phyloP scores from a whole-genome alignment of 2,329 filamentous ascomycete species.

The Trichothecium roseum region DNA sequence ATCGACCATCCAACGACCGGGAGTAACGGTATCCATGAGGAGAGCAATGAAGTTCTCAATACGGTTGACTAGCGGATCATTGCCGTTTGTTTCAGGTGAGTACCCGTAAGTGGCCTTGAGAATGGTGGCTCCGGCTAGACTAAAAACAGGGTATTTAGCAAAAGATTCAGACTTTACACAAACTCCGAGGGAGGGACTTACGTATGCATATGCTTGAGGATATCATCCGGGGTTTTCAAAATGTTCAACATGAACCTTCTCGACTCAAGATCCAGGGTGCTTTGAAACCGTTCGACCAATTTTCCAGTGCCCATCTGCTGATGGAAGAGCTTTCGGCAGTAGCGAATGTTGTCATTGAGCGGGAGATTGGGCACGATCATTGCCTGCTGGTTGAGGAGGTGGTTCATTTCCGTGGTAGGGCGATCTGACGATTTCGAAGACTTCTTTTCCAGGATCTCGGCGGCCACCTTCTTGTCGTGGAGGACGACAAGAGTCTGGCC shows the following conservation, averaged over 20 bases:
- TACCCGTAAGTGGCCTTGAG: slow-evolving; percentile 13
- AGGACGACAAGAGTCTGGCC: slow-evolving; percentile 29
- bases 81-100: slow-evolving; percentile 9
- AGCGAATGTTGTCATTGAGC: slow-evolving; percentile 9
- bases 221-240: slow-evolving; percentile 10
- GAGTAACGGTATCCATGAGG: slow-evolving; percentile 9
- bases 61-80: slow-evolving; percentile 11
- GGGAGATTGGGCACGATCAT: slow-evolving; percentile 6
- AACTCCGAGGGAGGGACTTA: slow-evolving; percentile 5
- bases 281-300: slow-evolving; percentile 6
- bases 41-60: slow-evolving; percentile 11
- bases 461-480: slow-evolving; percentile 22
- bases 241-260: slow-evolving; percentile 12
- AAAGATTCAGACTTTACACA: not conserved
- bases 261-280: slow-evolving; percentile 15
- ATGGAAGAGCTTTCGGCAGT: slow-evolving; percentile 16
- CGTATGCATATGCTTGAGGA: slow-evolving; percentile 15
- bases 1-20: slow-evolving; percentile 13
- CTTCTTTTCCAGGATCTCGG: slow-evolving; percentile 21
- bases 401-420: slow-evolving; percentile 7
- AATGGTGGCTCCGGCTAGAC: slow-evolving; percentile 9
- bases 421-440: slow-evolving; percentile 11
- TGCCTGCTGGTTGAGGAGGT: slow-evolving; percentile 13
- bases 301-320: slow-evolving; percentile 16
- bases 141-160: slow-evolving; percentile 6